phyloP scores from a whole-genome alignment of 306 rosid genomes.

The Trichosanthes cucumerina region DNA sequence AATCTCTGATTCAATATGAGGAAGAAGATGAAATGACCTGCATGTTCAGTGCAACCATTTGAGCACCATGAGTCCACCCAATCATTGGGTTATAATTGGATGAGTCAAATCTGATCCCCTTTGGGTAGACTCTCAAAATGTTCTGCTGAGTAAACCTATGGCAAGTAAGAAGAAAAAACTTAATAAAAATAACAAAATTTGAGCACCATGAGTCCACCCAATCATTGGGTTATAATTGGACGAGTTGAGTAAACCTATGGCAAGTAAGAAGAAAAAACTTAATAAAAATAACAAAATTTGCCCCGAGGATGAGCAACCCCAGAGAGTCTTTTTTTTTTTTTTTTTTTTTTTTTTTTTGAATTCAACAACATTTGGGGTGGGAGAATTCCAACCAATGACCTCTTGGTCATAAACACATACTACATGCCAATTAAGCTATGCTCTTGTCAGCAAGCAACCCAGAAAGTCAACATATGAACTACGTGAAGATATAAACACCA shows the following conservation, averaged over 20 bases:
- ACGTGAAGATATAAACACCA: background rate
- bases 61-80: constrained; percentile 99
- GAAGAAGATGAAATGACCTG: constrained; percentile 43
- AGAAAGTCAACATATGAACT: background rate
- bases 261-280: constrained; percentile 7
- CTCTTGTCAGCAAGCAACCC: too few relatives aligned
- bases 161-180: constrained; percentile 8
- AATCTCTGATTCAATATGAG: background rate
- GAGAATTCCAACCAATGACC: too few relatives aligned
- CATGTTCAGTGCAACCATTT: constrained; percentile 99
- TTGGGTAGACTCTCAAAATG: constrained; percentile 88
- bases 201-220: constrained; percentile 99
- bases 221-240: constrained; percentile 91
- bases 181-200: constrained; percentile 27
- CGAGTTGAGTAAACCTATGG: constrained; percentile 88
- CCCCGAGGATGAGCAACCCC: background rate
- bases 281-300: background rate
- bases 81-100: constrained; percentile 91
- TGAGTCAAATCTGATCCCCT: constrained; percentile 87
- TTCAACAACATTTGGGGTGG: too few relatives aligned
- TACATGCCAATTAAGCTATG: too few relatives aligned
- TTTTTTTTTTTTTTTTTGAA: too few relatives aligned
- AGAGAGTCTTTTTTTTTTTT: too few relatives aligned
- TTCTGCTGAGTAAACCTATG: constrained; percentile 88
- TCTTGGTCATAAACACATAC: too few relatives aligned